Evolutionary conservation across 2,329 filamentous ascomycete species (phyloP).

Genomic region (Penicillium expansum): DNA sequence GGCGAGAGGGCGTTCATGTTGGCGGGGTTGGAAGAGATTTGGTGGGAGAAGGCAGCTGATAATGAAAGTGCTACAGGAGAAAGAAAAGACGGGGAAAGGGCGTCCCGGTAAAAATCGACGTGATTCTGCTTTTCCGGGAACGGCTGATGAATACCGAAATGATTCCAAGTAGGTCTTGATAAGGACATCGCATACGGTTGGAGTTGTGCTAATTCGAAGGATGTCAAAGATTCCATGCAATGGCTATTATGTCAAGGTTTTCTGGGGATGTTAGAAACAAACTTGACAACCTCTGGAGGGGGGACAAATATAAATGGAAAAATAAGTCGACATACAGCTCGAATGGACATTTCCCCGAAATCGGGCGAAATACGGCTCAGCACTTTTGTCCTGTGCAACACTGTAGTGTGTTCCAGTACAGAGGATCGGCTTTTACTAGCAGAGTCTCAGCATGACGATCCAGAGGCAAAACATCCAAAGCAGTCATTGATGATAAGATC

Average conservation of each 20-base stretch:
- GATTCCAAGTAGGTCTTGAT: conserved; percentile 34
- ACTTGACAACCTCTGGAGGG: not conserved
- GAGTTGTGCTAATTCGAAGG: conserved; percentile 5
- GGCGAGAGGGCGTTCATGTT: conserved; percentile 42
- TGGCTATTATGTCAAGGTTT: not conserved
- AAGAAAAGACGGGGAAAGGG: conserved; percentile 23
- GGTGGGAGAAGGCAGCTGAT: conserved; percentile 16
- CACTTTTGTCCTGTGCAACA: conserved; percentile 8
- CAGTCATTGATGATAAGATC: not conserved
- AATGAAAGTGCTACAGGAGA: conserved; percentile 24
- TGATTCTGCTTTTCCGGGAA: conserved; percentile 32
- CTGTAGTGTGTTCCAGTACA: conserved; percentile 10
- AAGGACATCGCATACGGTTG: conserved; percentile 38
- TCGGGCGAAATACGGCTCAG: not conserved
- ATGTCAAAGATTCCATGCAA: conserved; percentile 12
- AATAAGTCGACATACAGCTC: not conserved
- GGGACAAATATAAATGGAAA: not conserved
- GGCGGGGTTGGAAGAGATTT: conserved; percentile 3
- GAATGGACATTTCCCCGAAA: conserved; percentile 12
- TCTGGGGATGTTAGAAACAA: not conserved
- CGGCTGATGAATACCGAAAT: conserved; percentile 32
- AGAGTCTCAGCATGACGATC: conserved; percentile 13
- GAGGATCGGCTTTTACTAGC: conserved; percentile 12
- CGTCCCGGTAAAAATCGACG: conserved; percentile 24
- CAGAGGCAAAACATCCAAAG: conserved; percentile 6